phyloP scores from a whole-genome alignment of 2,329 filamentous ascomycete species.

The Arachnomyces sp. region DNA sequence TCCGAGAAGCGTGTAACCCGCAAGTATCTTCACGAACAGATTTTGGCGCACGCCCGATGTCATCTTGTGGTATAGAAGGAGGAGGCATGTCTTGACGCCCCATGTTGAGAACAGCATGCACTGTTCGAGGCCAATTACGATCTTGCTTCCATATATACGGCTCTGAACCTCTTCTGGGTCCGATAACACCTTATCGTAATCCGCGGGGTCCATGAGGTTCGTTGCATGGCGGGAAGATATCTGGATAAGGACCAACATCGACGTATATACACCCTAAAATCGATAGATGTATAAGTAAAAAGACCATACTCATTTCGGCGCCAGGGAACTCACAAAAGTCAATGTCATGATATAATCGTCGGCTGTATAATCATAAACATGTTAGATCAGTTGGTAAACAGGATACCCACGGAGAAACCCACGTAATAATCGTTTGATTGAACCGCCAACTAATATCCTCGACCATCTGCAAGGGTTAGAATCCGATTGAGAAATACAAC shows the following conservation, averaged over 20 bases:
- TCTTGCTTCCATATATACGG: constrained; percentile 50
- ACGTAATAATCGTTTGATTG: constrained; percentile 22
- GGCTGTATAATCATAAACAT: constrained; percentile 12
- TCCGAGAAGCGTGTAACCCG: constrained; percentile 37
- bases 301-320: too few species aligned
- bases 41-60: constrained; percentile 26
- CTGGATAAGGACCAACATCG: constrained; percentile 29
- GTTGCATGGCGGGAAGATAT: constrained; percentile 30
- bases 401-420: constrained; percentile 6
- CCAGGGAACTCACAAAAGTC: constrained; percentile 26
- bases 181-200: constrained; percentile 23
- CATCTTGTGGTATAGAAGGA: constrained; percentile 47
- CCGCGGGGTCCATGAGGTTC: constrained; percentile 31
- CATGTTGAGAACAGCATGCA: constrained; percentile 52
- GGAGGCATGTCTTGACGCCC: constrained; percentile 47
- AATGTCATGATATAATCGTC: constrained; percentile 33
- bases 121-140: constrained; percentile 56
- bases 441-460: constrained; percentile 22
- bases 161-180: constrained; percentile 32
- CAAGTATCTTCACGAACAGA: constrained; percentile 20
- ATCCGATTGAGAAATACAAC: not conserved
- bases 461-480: constrained; percentile 11
- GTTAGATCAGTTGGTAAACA: too few species aligned
- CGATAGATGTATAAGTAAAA: too few species aligned
- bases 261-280: constrained; percentile 27